Percentiles rank a stretch among this genome's conserved stretches.
These are phyloP conservation scores for Ogataea siamensis DNA, from an alignment of 805 yeast genomes.

Conservation along the genomic window DNA sequence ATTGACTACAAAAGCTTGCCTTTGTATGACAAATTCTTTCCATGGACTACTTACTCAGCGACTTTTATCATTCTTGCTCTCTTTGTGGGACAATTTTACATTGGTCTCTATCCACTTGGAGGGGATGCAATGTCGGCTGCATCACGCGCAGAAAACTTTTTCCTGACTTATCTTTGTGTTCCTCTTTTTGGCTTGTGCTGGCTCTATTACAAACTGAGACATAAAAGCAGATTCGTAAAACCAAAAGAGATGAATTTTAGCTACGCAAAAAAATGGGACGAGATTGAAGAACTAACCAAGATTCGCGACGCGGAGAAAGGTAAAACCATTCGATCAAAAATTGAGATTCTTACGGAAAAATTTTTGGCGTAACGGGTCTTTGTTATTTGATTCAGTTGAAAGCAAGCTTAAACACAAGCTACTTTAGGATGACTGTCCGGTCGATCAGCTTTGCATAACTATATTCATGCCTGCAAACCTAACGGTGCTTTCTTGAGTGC, in stretches of 20 bases:
- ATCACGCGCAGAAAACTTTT: conserved; percentile 42
- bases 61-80: conserved; percentile 46
- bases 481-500: no score
- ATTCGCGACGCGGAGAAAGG: conserved; percentile 17
- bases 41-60: conserved; percentile 42
- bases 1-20: conserved; percentile 35
- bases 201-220: conserved; percentile 56
- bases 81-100: conserved; percentile 63
- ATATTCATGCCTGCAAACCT: no score
- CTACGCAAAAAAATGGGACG: conserved; percentile 33
- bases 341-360: conserved; percentile 17
- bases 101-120: conserved; percentile 60
- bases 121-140: conserved; percentile 41
- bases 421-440: no score
- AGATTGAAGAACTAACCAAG: conserved; percentile 19
- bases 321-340: conserved; percentile 5
- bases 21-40: conserved; percentile 51
- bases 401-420: no score
- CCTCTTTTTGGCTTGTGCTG: conserved; percentile 56
- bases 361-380: conserved; percentile 15
- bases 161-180: conserved; percentile 56
- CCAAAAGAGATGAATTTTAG: conserved; percentile 37
- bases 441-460: no score
- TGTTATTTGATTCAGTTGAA: no score
- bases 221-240: conserved; percentile 31